Percentiles rank a stretch among this genome's conserved stretches.
phyloP scores from a whole-genome alignment of 148 eudicot genomes.

The Fallopia convolvulus region DNA sequence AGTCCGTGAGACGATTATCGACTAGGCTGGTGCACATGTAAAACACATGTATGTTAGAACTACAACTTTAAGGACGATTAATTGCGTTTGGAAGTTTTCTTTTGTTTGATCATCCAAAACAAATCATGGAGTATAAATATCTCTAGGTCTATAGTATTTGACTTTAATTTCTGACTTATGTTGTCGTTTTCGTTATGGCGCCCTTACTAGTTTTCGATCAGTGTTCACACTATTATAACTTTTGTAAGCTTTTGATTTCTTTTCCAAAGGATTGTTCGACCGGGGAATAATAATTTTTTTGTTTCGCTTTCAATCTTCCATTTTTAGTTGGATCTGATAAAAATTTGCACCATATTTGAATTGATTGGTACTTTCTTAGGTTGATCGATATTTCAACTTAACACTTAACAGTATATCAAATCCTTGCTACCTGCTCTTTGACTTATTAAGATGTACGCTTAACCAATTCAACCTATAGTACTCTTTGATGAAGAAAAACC shows the following conservation, averaged over 20 bases:
- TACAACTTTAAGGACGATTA: no score
- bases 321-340: background rate
- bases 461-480: no score
- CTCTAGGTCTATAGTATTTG: no score
- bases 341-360: background rate
- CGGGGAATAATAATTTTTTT: background rate
- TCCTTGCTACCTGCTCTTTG: background rate
- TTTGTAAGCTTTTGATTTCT: background rate
- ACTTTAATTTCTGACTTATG: background rate
- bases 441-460: background rate
- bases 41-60: no score
- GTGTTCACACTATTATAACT: background rate
- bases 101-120: background rate
- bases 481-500: no score
- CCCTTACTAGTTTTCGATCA: background rate
- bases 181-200: background rate
- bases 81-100: background rate
- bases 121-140: no score
- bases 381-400: background rate
- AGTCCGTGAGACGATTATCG: no score
- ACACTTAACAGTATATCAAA: background rate
- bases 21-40: no score
- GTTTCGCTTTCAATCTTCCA: conserved; percentile 7
- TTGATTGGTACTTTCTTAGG: background rate
- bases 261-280: background rate